Evolutionary conservation across 2,329 filamentous ascomycete genomes (phyloP), one percentile per base, ranked within the genome.

Genomic region (Fusarium sp.): DNA sequence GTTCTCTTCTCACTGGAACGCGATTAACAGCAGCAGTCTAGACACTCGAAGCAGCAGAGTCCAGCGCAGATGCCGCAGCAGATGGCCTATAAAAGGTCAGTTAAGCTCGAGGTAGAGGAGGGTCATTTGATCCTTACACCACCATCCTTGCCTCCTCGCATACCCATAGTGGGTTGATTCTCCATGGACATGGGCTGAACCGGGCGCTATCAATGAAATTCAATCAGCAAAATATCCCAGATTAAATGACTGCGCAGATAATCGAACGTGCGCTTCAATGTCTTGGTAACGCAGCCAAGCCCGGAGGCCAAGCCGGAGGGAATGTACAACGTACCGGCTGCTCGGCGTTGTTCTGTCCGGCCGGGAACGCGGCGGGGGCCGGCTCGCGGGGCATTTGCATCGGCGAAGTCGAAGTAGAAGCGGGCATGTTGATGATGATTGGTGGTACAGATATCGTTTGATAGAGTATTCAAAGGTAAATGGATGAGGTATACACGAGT

Each of bases 61-160:
- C 83, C 82, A 7, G 82, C 82, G 64, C 82, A 84, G 59, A 84
- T 76, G 31, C 83, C 83, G 64, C 82, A 84, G 78, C 82, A 84
- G 56, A 84, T 73, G 16, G 82, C 83, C 83, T 84, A 49, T 10
- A 12, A 51, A 53, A 1, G 33, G n/a, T 70, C 24, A 69, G 66
- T 57, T n/a, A 17, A 55, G 29, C 17, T 20, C 6, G 38, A 35
- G 11, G 22, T 16, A 31, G 7, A 5, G 40, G 40, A 24, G 22
- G 22, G 42, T 16, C 20, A n/a, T 51, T 29, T 10, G 46, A 31
- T 51, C 17, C 79, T 77, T 78, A 84, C 82, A 78, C 79, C 80
- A 67, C 79, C 80, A 16, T 49, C 82, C 11, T 78, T 80, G 33
- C 82, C 82, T 57, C 82, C 82, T 58, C 82, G 80, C 51, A 83